These are phyloP conservation scores for Yamadazyma trypodendri DNA, from an alignment of 1,139 yeast species.

Conservation along the genomic window DNA sequence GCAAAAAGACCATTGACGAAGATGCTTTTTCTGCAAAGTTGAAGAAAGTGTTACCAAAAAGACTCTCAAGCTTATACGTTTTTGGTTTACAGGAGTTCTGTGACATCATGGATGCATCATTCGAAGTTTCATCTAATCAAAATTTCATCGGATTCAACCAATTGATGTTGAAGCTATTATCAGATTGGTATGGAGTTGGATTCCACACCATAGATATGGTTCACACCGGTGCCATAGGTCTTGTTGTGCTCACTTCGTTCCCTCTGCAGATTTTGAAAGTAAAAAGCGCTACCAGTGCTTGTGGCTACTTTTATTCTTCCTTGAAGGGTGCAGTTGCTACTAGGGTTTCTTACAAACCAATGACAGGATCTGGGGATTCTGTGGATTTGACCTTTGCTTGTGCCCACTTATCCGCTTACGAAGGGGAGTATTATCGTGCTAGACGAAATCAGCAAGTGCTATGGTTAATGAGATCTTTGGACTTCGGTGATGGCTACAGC, in stretches of 20 bases:
- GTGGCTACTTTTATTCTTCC: conserved; percentile 62
- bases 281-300: conserved; percentile 35
- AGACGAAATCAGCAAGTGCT: conserved; percentile 54
- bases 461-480: conserved; percentile 51
- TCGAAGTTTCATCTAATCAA: conserved; percentile 34
- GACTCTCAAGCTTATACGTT: conserved; percentile 49
- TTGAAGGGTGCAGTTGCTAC: conserved; percentile 76
- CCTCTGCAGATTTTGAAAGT: conserved; percentile 30
- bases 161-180: conserved; percentile 40
- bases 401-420: conserved; percentile 76
- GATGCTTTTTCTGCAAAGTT: conserved; percentile 25
- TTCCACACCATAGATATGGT: conserved; percentile 48
- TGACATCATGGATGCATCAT: conserved; percentile 61
- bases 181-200: conserved; percentile 25
- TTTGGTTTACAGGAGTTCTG: conserved; percentile 79
- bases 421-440: conserved; percentile 51
- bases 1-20: conserved; percentile 26
- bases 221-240: conserved; percentile 65
- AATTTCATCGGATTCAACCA: conserved; percentile 43
- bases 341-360: conserved; percentile 40
- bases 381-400: conserved; percentile 59
- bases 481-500: conserved; percentile 60
- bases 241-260: conserved; percentile 53
- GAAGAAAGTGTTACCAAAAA: conserved; percentile 28
- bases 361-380: conserved; percentile 16